A percentile compares a stretch with the other conserved stretches of the same genome.
These are phyloP conservation scores for Microstroma glucosiphilum DNA, from an alignment of 1,284 basidiomycete species.

Conservation along the genomic window DNA sequence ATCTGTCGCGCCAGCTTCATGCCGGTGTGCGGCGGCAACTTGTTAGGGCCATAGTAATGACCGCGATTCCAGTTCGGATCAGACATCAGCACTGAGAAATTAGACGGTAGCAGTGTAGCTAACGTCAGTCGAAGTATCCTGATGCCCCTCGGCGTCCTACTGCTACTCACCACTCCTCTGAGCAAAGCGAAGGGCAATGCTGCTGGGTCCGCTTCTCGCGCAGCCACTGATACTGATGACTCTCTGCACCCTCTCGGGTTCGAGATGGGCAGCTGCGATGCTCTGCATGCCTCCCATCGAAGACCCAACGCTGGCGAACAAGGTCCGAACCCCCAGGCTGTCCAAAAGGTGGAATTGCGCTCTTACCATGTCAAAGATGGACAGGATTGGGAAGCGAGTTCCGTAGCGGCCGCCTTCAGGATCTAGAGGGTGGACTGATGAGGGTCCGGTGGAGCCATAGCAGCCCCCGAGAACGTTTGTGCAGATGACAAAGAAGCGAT, in stretches of 20 bases:
- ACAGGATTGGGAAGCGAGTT: conserved; percentile 82
- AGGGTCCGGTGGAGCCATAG: conserved; percentile 92
- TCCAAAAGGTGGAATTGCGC: conserved; percentile 86
- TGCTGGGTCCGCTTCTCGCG: conserved; percentile 79
- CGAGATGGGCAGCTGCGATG: conserved; percentile 88
- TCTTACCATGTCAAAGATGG: conserved; percentile 89
- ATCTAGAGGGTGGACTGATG: conserved; percentile 64
- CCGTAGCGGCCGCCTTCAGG: conserved; percentile 63
- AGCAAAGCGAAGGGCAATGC: conserved; percentile 90
- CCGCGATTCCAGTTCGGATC: conserved; percentile 99
- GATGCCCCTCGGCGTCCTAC: conserved; percentile 15
- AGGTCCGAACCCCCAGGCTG: conserved; percentile 70
- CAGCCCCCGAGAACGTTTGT: conserved; percentile 96
- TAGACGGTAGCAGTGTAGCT: neutral
- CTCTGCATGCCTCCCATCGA: conserved; percentile 99
- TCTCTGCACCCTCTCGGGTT: conserved; percentile 77
- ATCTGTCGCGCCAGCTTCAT: conserved; percentile 99
- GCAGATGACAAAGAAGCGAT: conserved; percentile 88
- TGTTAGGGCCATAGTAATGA: conserved; percentile 76
- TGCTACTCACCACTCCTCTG: conserved; percentile 60
- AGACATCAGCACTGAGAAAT: conserved; percentile 77
- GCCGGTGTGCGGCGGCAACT: conserved; percentile 87
- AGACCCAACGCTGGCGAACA: conserved; percentile 87
- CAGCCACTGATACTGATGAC: conserved; percentile 90
- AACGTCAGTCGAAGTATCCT: neutral